Evolutionary conservation across 176 grass and related monocot species (phyloP), one percentile per base, ranked within the genome.

Genomic region (Zea luxurians): DNA sequence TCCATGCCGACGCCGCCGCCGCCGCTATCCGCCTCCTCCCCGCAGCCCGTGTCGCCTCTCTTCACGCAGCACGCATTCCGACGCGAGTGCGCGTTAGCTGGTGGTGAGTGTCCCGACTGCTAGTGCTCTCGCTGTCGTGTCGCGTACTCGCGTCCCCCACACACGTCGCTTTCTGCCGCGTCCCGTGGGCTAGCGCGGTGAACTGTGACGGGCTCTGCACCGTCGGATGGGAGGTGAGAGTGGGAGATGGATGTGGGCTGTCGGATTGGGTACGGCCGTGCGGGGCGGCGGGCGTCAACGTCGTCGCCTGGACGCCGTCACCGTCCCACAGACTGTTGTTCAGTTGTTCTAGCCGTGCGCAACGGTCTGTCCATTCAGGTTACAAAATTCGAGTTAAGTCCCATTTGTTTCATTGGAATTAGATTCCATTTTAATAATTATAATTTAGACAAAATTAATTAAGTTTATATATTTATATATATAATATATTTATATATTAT

Each of bases 1-100:
- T 75, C 88, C 92, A 94, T 94, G 62, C 62, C 49, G 58, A 66
- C 58, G 71, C 80, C 68, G 45, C 54, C n/a, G 8, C 36, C 49
- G n/a, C 64, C 34, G 6, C 17, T 57, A 55, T 55, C 46, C 8
- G 41, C 5, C 15, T 43, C 70, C 35, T 7, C 2, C 37, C 53
- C 38, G 2, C 50, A 21, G 3, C 49, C 37, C 18, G 48, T 1
- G 16, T 8, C 53, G 12, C 13, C 4, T 18, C 53, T 57, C 60
- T 72, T 17, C 27, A 73, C 79, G 15, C 60, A 17, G 70, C 48
- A 83, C 80, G 62, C 61, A 20, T 67, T 21, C 61, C 6, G 38
- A 35, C 46, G 71, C 21, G 18, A 48, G 61, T 40, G 71, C 43
- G 61, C 13, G 4, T 34, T 13, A 70, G 52, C 50, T 70, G 78